A percentile compares a stretch with the other conserved stretches of the same genome.
phyloP scores from a whole-genome alignment of 371 early-diverging fungal species.

The Vavraia culicis region DNA sequence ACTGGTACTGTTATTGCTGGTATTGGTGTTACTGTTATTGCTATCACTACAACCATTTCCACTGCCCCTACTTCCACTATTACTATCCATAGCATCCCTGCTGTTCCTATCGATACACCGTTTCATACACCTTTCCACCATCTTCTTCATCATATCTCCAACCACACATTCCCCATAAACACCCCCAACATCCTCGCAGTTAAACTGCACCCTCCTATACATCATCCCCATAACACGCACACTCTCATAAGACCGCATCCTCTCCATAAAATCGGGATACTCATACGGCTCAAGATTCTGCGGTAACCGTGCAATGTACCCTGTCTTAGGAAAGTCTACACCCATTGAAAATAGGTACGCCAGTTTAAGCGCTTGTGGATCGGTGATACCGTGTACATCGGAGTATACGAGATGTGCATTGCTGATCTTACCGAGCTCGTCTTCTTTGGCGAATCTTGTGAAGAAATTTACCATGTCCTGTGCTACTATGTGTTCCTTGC shows the following conservation, averaged over 20 bases:
- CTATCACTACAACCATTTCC: too few relatives aligned
- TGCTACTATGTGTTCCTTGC: conserved; percentile 43
- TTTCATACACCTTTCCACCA: too few relatives aligned
- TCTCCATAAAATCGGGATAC: conserved; percentile 62
- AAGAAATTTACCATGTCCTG: conserved; percentile 50
- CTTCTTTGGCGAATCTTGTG: conserved; percentile 51
- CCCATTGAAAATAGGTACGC: conserved; percentile 51
- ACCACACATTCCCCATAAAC: too few relatives aligned
- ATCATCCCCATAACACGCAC: conserved; percentile 49
- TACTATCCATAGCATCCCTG: too few relatives aligned
- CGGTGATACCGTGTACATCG: conserved; percentile 47
- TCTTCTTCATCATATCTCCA: too few relatives aligned
- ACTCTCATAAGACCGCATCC: conserved; percentile 46
- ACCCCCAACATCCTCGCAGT: too few relatives aligned
- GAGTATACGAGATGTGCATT: conserved; percentile 53
- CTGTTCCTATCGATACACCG: too few relatives aligned
- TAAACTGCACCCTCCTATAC: too few relatives aligned
- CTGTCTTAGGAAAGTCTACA: conserved; percentile 53
- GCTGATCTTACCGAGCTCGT: conserved; percentile 55
- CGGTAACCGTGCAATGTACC: conserved; percentile 44
- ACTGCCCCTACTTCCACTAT: too few relatives aligned
- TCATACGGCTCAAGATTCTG: conserved; percentile 34
- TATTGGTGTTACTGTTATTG: too few relatives aligned
- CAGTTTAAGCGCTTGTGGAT: conserved; percentile 47
- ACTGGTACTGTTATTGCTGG: too few relatives aligned